Conservation (phyloP, 768 basidiomycete species). For the Tricholoma sp. region DNA sequence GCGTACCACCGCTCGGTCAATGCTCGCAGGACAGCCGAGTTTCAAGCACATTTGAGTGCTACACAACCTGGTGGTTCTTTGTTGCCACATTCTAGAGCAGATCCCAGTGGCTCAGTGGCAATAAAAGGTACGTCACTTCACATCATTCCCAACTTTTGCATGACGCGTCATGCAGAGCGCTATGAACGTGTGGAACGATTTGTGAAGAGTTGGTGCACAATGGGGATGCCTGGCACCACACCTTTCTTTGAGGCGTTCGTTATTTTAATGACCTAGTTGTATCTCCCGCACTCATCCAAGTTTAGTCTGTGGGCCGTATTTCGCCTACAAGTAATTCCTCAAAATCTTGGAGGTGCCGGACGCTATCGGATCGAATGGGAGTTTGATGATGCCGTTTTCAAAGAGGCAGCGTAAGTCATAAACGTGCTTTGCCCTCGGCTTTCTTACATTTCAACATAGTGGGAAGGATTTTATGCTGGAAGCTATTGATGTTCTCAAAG, state of each 20-base stretch:
- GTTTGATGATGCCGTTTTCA: slow-evolving; percentile 90
- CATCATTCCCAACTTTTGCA: not conserved
- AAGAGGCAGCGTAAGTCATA: slow-evolving; percentile 84
- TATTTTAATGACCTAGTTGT: slow-evolving; percentile 5
- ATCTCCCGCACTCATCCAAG: slow-evolving; percentile 1
- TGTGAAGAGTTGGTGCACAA: slow-evolving; percentile 76
- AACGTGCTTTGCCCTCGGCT: slow-evolving; percentile 9
- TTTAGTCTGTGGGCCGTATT: slow-evolving; percentile 70
- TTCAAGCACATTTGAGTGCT: slow-evolving; percentile 76
- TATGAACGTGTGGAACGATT: slow-evolving; percentile 73
- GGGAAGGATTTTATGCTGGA: slow-evolving; percentile 95
- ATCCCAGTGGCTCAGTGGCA: slow-evolving; percentile 60
- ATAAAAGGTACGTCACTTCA: slow-evolving; percentile 45
- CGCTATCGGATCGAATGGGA: slow-evolving; percentile 76
- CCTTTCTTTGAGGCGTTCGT: slow-evolving; percentile 74
- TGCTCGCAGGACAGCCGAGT: slow-evolving; percentile 73
- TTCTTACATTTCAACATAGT: slow-evolving; percentile 36
- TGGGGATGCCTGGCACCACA: slow-evolving; percentile 84
- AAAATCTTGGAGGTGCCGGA: slow-evolving; percentile 78
- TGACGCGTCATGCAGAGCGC: slow-evolving; percentile 42
- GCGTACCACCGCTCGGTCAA: slow-evolving; percentile 81
- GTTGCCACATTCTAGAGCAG: slow-evolving; percentile 64
- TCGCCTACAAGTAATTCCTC: slow-evolving; percentile 77
- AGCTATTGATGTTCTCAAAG: slow-evolving; percentile 86
- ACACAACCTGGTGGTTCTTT: slow-evolving; percentile 79